These are phyloP conservation scores for Ceratobasidium sp. DNA, from an alignment of 1,284 basidiomycete species.

Conservation along the genomic window DNA sequence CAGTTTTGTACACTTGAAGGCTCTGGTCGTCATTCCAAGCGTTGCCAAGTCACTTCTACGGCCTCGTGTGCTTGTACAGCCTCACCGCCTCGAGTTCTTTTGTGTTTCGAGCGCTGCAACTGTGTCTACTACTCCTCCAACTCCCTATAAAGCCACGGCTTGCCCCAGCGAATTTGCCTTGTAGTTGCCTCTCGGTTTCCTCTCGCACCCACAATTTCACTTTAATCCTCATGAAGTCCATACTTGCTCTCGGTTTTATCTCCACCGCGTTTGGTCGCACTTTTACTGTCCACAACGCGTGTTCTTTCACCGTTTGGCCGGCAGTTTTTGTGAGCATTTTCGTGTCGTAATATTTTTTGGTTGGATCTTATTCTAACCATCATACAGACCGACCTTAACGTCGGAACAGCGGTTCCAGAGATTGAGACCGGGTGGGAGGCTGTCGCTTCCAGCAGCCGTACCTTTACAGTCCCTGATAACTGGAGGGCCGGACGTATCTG, in stretches of 20 bases:
- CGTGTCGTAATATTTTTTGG: not conserved
- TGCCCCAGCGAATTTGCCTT: too few relatives aligned
- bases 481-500: constrained; percentile 50
- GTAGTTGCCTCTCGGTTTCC: too few relatives aligned
- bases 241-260: constrained; percentile 15
- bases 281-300: constrained; percentile 44
- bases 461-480: constrained; percentile 43
- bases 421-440: constrained; percentile 43
- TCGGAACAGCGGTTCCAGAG: constrained; percentile 11
- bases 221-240: constrained; percentile 7
- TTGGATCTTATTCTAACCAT: not conserved
- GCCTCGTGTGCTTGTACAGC: too few relatives aligned
- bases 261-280: constrained; percentile 26
- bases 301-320: constrained; percentile 30
- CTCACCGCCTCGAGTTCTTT: too few relatives aligned
- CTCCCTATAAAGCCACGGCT: too few relatives aligned
- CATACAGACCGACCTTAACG: constrained; percentile 32
- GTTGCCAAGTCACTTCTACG: too few relatives aligned
- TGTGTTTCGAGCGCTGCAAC: too few relatives aligned
- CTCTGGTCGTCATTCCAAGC: too few relatives aligned
- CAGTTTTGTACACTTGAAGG: too few relatives aligned
- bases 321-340: constrained; percentile 1
- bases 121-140: too few relatives aligned
- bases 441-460: constrained; percentile 8
- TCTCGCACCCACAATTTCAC: too few relatives aligned